Percentiles rank a stretch among this genome's conserved stretches.
These are phyloP conservation scores for Cucumis hystrix DNA, from an alignment of 306 rosid species.

Conservation along the genomic window DNA sequence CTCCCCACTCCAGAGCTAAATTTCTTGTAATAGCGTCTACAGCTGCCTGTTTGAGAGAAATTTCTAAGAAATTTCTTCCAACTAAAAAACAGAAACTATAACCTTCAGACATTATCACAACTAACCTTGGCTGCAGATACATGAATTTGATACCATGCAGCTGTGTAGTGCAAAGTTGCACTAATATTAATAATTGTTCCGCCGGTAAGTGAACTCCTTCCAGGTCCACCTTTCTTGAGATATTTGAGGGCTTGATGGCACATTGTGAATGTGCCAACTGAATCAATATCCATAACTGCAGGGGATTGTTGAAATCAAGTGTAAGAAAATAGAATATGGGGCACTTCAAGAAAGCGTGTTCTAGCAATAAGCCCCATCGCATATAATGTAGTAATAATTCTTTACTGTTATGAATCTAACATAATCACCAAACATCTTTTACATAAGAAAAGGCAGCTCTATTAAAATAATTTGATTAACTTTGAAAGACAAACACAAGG, in stretches of 20 bases:
- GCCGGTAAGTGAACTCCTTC: constrained; percentile 49
- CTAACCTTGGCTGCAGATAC: constrained; percentile 92
- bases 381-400: background rate
- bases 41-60: constrained; percentile 56
- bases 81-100: background rate
- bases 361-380: background rate
- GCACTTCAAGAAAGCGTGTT: background rate
- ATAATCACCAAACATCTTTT: background rate
- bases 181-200: constrained; percentile 68
- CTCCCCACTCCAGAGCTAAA: constrained; percentile 95
- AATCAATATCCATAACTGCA: constrained; percentile 89
- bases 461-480: background rate
- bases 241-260: constrained; percentile 75
- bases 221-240: constrained; percentile 83
- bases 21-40: constrained; percentile 85
- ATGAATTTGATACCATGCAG: constrained; percentile 88
- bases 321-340: background rate
- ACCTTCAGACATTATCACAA: background rate
- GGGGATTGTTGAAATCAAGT: constrained; percentile 5
- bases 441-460: background rate
- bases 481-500: background rate
- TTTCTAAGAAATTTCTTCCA: background rate
- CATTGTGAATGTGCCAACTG: constrained; percentile 97
- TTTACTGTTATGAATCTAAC: background rate
- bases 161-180: constrained; percentile 84